Evolutionary conservation across 805 yeast species (phyloP), one percentile per base, ranked within the genome.

Genomic region (Ogataea haglerorum): DNA sequence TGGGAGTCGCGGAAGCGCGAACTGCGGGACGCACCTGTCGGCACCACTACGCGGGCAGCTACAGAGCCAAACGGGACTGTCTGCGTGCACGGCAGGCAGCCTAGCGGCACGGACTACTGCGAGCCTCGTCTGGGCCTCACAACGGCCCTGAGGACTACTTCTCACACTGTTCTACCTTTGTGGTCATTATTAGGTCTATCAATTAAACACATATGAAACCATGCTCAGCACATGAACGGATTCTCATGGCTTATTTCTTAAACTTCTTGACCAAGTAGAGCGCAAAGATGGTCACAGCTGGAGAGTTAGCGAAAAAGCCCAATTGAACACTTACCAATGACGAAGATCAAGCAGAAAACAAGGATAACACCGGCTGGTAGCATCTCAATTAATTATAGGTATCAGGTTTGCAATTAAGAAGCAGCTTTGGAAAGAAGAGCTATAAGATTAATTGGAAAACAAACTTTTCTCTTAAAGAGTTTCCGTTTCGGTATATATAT

Each of bases 321-420:
- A 10, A 6, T 26, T 16, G 14, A 7, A 15, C 17, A 56, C 62
- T 46, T 52, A 53, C 61, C 67, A 49, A 65, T 63, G 46, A 73
- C 74, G 67, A 75, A 75, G 48, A 76, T 50, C 60, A 76, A 70
- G 51, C 65, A 61, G 68, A 76, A 76, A 53, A 76, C 82, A 58
- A 76, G 69, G 66, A 76, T 76, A 70, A 76, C 82, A 70, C 82
- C 82, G 48, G 79, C 68, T 68, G 82, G 82, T 47, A 76, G 67
- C 82, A 76, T 76, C 62, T 57, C 61, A 32, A 27, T 25, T 31
- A 36, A 32, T 36, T 38, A 35, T 16, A 26, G 38, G 38, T 46
- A 34, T 40, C 36, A 35, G 38, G 33, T 38, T 27, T 30, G 42
- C 25, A 34, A 40, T 40, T 40, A 40, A 30, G 35, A 27, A 23